Evolutionary conservation across 306 rosid genomes (phyloP), one percentile per base, ranked within the genome.

Genomic region (Lithocarpus polystachyus): DNA sequence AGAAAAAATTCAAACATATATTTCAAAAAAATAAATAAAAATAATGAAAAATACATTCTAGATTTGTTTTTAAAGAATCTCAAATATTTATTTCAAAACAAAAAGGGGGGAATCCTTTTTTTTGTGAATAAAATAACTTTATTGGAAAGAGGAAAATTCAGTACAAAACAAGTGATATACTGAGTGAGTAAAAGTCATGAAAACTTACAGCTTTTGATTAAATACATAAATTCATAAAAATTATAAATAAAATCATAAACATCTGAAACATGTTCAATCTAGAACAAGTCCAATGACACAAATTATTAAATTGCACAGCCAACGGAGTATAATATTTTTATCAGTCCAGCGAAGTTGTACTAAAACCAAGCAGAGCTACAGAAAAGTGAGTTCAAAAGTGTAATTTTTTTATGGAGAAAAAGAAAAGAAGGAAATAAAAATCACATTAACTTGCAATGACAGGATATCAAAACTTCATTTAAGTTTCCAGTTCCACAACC

Each of bases 1-100:
- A 48, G 53, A 8, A 75, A 26, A 77, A 28, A 9, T 76, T 77
- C 60, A 74, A 80, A 75, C 79, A 54, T 53, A 17, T 55, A 6
- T 48, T 22, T 68, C 17, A 13, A 9, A 24, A 65, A 5, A 22
- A 57, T 6, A 57, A 57, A 33, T 10, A 33, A 2, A 8, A 19
- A 10, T 8, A 7, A 19, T 0, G 11, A 20, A 31, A 35, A 35
- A 68, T 8, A 14, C 26, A 6, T 19, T 68, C 14, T 37, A 35
- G 71, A 48, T 48, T 48, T 40, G 45, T 40, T 48, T 45, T 48
- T 12, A 48, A 48, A 13, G 14, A 48, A 48, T 40, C 45, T 40
- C 45, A 40, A 40, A 8, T 40, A 48, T 2, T 48, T 48, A 48
- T 13, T 48, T 48, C 53, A 48, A 48, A 13, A 48, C 53, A 11